phyloP scores from a whole-genome alignment of 164 flowering plant species.

The Vitis rotundifolia region DNA sequence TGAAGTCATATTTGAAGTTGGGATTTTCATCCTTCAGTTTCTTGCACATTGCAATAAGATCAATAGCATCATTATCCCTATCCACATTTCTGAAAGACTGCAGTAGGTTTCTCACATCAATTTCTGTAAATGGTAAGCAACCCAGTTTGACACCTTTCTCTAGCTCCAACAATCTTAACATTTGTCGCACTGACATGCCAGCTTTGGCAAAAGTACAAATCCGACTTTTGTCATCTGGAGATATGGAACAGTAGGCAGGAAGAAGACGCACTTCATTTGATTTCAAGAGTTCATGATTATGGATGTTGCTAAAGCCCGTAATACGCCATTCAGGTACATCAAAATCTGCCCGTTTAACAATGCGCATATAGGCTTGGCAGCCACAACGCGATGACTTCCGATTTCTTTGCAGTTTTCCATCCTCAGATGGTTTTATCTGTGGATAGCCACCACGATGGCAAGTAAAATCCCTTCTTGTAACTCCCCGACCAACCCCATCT shows the following conservation, averaged over 20 bases:
- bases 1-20: constrained; percentile 64
- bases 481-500: constrained; percentile 81
- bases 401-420: constrained; percentile 75
- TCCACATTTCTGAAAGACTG: constrained; percentile 72
- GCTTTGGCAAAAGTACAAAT: constrained; percentile 87
- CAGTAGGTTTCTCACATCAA: constrained; percentile 74
- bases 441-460: constrained; percentile 89
- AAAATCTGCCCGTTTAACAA: constrained; percentile 71
- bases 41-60: constrained; percentile 78
- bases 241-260: constrained; percentile 63
- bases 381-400: constrained; percentile 86
- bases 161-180: constrained; percentile 77
- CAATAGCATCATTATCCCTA: constrained; percentile 66
- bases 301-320: constrained; percentile 72
- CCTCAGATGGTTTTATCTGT: constrained; percentile 68
- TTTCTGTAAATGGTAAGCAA: constrained; percentile 72
- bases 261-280: constrained; percentile 56
- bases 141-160: constrained; percentile 81
- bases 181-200: constrained; percentile 82
- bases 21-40: constrained; percentile 61
- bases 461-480: constrained; percentile 82
- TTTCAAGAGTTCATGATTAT: constrained; percentile 77
- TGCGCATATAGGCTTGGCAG: constrained; percentile 82
- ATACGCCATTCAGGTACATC: constrained; percentile 88
- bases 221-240: constrained; percentile 75